A percentile compares a stretch with the other conserved stretches of the same genome.
These are phyloP conservation scores for Cladobotryum protrusum DNA, from an alignment of 2,329 filamentous ascomycete genomes.

Conservation along the genomic window DNA sequence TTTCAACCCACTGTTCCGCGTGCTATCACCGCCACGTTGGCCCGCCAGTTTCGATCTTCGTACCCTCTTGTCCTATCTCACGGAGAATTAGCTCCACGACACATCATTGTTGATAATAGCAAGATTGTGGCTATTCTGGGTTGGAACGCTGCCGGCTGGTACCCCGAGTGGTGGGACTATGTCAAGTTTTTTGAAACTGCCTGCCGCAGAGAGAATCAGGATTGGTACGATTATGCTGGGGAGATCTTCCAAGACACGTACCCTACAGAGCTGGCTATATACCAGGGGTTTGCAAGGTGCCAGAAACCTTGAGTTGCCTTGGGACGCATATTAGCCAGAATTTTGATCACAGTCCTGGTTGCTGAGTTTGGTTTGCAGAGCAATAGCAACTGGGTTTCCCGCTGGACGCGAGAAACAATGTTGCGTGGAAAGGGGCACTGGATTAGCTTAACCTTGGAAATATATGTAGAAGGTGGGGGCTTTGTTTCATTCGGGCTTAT, in stretches of 20 bases:
- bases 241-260: slow-evolving; percentile 22
- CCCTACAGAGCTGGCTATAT: slow-evolving; percentile 22
- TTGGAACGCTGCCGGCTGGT: slow-evolving; percentile 27
- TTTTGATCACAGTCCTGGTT: too few species aligned
- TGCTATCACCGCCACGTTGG: slow-evolving; percentile 16
- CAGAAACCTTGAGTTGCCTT: slow-evolving; percentile 16
- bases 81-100: slow-evolving; percentile 21
- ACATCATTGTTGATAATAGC: slow-evolving; percentile 22
- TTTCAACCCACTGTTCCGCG: slow-evolving; percentile 20
- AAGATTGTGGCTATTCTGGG: slow-evolving; percentile 21
- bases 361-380: too few species aligned
- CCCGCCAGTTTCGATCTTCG: slow-evolving; percentile 14
- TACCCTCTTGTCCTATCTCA: slow-evolving; percentile 20
- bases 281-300: slow-evolving; percentile 25
- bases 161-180: slow-evolving; percentile 31
- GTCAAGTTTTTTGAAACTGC: slow-evolving; percentile 28
- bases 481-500: too few species aligned
- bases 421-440: too few species aligned
- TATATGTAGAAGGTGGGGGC: too few species aligned
- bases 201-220: slow-evolving; percentile 20
- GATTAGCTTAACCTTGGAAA: too few species aligned
- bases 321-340: too few species aligned
- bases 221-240: slow-evolving; percentile 27
- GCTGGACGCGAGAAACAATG: too few species aligned
- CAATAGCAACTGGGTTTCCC: too few species aligned